Base-by-base conservation (phyloP, 192 early-diverging fungal genomes). In the Coemansia sp. region DNA sequence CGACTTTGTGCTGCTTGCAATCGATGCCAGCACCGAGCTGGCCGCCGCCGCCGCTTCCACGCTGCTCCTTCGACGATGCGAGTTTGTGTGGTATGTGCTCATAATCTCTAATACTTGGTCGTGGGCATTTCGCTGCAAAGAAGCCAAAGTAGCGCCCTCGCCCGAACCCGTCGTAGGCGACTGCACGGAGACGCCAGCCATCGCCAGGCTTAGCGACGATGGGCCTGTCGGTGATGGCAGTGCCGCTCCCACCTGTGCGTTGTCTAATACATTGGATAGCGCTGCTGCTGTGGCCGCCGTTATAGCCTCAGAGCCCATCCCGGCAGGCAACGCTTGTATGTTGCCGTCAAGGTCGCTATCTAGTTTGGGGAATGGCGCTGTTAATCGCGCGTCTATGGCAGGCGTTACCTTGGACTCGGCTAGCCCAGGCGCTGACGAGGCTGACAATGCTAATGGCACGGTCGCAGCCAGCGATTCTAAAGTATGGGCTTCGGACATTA, bases 21-120 rank as follows among this genome's bases (percentile, higher is more conserved):
- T 73, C 3, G 79, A 82, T 7, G 79, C 79, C 41, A 82, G 68
- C 52, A 82, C 79, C 6, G 79, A 82, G 65, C 79, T 82, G 25
- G 79, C 79, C 3, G 79, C 79, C 3, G 79, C 79, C 1, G 70
- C 79, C 0, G 79, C 79, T 48, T 82, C 79, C 3, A 82, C 79
- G 34, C 75, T 77, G 59, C 79, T 82, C 50, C 79, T 64, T 59
- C 79, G 67, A 1, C 79, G 66, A 33, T 75, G 74, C 12, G 79
- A 60, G 59, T 71, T 70, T 16, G 69, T 64, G 41, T 75, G 73
- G 42, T 77, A 73, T 61, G 75, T 65, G 59, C 59, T 63, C 70
- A 82, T 77, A 21, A 82, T 82, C 67, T 81, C 78, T 60, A 81
- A 37, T 5, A 74, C 73, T 35, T 75, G 78, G 48, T 81, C 73